phyloP scores from a whole-genome alignment of 2,329 filamentous ascomycete species.

The Pyrenochaeta sp. region DNA sequence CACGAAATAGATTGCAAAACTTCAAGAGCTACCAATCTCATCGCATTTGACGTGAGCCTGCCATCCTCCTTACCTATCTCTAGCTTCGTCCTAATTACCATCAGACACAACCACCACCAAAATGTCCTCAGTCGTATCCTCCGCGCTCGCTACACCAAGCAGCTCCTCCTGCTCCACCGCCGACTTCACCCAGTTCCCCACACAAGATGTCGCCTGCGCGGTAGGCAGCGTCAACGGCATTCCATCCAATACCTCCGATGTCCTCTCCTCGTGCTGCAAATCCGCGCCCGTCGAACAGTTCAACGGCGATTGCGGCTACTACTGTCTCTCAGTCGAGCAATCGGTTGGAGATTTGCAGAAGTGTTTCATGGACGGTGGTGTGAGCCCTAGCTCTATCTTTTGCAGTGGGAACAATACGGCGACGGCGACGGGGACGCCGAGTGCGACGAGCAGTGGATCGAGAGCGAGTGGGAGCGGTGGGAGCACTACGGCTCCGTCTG shows the following conservation, averaged over 20 bases:
- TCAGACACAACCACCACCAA: slow-evolving; percentile 8
- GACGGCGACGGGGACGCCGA: slow-evolving; percentile 36
- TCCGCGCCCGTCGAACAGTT: slow-evolving; percentile 39
- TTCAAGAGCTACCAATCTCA: neutral
- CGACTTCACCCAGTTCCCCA: slow-evolving; percentile 38
- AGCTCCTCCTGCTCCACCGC: slow-evolving; percentile 31
- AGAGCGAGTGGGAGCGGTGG: slow-evolving; percentile 7
- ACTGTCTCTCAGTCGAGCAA: slow-evolving; percentile 40
- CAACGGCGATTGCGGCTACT: slow-evolving; percentile 40
- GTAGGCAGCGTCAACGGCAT: slow-evolving; percentile 34
- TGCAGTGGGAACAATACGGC: slow-evolving; percentile 39
- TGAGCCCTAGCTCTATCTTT: slow-evolving; percentile 29
- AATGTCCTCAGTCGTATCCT: slow-evolving; percentile 31
- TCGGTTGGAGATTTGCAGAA: slow-evolving; percentile 34
- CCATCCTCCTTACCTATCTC: neutral
- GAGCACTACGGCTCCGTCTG: slow-evolving; percentile 9
- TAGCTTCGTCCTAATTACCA: neutral
- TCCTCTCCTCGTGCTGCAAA: slow-evolving; percentile 43
- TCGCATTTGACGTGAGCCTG: too few relatives aligned
- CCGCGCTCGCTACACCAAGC: slow-evolving; percentile 24
- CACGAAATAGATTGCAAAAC: neutral
- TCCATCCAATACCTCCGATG: slow-evolving; percentile 33
- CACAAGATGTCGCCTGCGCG: slow-evolving; percentile 38
- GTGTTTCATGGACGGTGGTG: slow-evolving; percentile 40
- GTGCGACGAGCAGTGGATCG: slow-evolving; percentile 15